phyloP scores from a whole-genome alignment of 306 rosid species.

The Vicia faba region DNA sequence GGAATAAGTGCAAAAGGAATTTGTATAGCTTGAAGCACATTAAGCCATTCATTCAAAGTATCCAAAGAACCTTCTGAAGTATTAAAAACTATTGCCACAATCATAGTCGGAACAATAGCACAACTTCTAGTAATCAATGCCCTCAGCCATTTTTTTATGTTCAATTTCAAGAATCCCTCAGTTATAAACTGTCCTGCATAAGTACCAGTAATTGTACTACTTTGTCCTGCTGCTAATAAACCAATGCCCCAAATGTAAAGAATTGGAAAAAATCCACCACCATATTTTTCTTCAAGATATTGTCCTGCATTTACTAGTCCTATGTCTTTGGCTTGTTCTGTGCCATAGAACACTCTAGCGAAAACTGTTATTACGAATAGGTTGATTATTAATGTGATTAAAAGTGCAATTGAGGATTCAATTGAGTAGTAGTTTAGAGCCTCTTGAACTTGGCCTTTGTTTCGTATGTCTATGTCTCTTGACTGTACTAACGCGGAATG shows the following conservation, averaged over 20 bases:
- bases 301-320: slow-evolving; percentile 78
- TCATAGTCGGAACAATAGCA: slow-evolving; percentile 77
- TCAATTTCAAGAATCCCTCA: slow-evolving; percentile 63
- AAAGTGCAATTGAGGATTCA: slow-evolving; percentile 64
- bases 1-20: slow-evolving; percentile 87
- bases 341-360: slow-evolving; percentile 62
- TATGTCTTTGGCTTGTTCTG: slow-evolving; percentile 56
- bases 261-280: slow-evolving; percentile 69
- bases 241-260: slow-evolving; percentile 78
- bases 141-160: slow-evolving; percentile 72
- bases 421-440: slow-evolving; percentile 73
- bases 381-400: slow-evolving; percentile 61
- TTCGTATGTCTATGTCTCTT: slow-evolving; percentile 44
- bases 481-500: slow-evolving; percentile 57
- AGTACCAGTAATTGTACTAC: slow-evolving; percentile 68
- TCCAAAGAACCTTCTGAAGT: slow-evolving; percentile 71
- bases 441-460: slow-evolving; percentile 62
- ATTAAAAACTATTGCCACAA: slow-evolving; percentile 63
- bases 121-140: slow-evolving; percentile 71
- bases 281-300: slow-evolving; percentile 62
- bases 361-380: slow-evolving; percentile 66
- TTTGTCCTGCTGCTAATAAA: slow-evolving; percentile 73
- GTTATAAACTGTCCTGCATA: slow-evolving; percentile 77
- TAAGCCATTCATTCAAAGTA: slow-evolving; percentile 77
- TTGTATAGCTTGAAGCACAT: slow-evolving; percentile 61